These are phyloP conservation scores for Trichophaea hybrida DNA, from an alignment of 2,329 filamentous ascomycete species.

Conservation along the genomic window DNA sequence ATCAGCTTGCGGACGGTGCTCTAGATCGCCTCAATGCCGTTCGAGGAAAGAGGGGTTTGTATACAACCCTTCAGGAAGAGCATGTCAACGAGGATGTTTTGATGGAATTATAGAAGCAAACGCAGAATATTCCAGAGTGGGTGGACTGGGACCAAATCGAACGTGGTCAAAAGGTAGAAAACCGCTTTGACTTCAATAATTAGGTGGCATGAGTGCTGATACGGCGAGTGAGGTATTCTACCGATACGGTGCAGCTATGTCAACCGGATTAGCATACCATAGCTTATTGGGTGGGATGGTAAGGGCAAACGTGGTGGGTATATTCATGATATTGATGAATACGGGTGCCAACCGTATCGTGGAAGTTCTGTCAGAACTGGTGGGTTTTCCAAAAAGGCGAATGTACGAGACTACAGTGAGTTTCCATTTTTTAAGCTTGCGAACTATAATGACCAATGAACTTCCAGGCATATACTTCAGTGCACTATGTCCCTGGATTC, in stretches of 20 bases:
- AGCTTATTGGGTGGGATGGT: slow-evolving; percentile 31
- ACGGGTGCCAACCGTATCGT: slow-evolving; percentile 55
- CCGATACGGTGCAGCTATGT: slow-evolving; percentile 52
- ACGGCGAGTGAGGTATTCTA: slow-evolving; percentile 42
- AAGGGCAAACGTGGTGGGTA: not conserved
- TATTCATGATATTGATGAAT: slow-evolving; percentile 15
- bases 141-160: slow-evolving; percentile 64
- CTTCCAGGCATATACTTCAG: slow-evolving; percentile 37
- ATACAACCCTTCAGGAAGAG: slow-evolving; percentile 47
- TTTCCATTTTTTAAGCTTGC: slow-evolving; percentile 9
- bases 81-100: slow-evolving; percentile 42
- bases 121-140: slow-evolving; percentile 55
- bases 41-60: slow-evolving; percentile 44
- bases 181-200: not conserved
- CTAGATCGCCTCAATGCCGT: slow-evolving; percentile 49
- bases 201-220: not conserved
- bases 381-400: slow-evolving; percentile 54
- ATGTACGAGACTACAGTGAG: slow-evolving; percentile 37
- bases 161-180: slow-evolving; percentile 53
- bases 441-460: not conserved
- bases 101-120: slow-evolving; percentile 47
- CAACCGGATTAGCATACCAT: slow-evolving; percentile 40
- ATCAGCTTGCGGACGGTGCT: slow-evolving; percentile 52
- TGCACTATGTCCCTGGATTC: slow-evolving; percentile 50
- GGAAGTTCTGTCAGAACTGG: slow-evolving; percentile 60